Base-by-base conservation (phyloP, 371 early-diverging fungal genomes). In the Dichotomocladium elegans region DNA sequence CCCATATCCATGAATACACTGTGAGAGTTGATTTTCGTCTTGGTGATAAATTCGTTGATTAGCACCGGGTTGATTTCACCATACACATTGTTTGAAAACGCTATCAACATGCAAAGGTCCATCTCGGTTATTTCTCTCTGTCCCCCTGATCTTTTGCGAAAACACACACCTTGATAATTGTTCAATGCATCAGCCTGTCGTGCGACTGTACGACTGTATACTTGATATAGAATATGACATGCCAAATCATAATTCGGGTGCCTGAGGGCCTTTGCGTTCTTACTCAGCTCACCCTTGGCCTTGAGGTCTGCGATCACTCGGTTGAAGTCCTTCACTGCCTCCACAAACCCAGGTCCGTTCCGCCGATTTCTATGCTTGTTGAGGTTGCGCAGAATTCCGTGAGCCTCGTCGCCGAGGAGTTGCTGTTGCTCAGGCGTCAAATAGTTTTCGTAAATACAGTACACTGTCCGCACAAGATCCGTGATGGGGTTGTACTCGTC, bases 61-160 rank as follows among this genome's bases (percentile, higher is more conserved):
- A 98, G 70, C n/a, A 78, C 76, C 14, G 86, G 85, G 51, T 89
- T 87, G 58, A 96, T 87, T 68, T 98, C 98, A 22, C 98, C 98
- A 70, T 98, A 98, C 9, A 96, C 96, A 61, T 91, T 87, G 68
- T 94, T 92, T 8, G 94, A 93, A 58, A 95, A 97, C 8, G 91
- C 93, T 76, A 57, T 29, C 29, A 37, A 22, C n/a, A 31, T 4
- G 17, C 5, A 37, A 37, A 37, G 19, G 7, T n/a, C n/a, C n/a
- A n/a, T n/a, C n/a, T n/a, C n/a, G n/a, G n/a, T n/a, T n/a, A n/a
- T n/a, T n/a, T n/a, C n/a, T n/a, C n/a, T n/a, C n/a, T n/a, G n/a
- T n/a, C n/a, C n/a, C n/a, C n/a, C n/a, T n/a, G n/a, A n/a, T n/a
- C n/a, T n/a, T n/a, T n/a, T n/a, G n/a, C n/a, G n/a, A n/a, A n/a